Conservation (phyloP, 2,329 filamentous ascomycete species). For the Dactylonectria estremocensis region DNA sequence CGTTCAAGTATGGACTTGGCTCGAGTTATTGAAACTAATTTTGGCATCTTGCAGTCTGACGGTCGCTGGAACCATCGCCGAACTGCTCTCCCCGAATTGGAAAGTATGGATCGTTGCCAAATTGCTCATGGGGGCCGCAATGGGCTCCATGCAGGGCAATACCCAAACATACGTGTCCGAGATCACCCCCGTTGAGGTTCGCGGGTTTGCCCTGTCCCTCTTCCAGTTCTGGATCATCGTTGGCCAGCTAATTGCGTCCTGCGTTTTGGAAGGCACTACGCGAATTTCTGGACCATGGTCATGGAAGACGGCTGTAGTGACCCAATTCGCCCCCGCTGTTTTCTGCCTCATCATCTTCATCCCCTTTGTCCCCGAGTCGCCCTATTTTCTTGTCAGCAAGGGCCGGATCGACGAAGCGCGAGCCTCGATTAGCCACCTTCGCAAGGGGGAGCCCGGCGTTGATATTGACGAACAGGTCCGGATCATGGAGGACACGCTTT, state of each 20-base stretch:
- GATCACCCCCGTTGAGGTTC: background rate
- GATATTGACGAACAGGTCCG: background rate
- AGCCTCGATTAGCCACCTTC: background rate
- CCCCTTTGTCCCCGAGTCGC: constrained; percentile 8
- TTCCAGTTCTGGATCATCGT: constrained; percentile 20
- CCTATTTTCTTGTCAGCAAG: constrained; percentile 1
- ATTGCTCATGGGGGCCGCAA: constrained; percentile 6
- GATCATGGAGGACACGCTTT: background rate
- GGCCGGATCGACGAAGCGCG: background rate
- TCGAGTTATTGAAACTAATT: no score
- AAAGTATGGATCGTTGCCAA: constrained; percentile 17
- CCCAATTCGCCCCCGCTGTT: background rate
- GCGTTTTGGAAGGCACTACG: constrained; percentile 1
- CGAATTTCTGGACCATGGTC: constrained; percentile 1
- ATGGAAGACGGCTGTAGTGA: background rate
- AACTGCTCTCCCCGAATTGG: constrained; percentile 10
- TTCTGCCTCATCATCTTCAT: background rate
- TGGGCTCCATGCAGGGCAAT: constrained; percentile 6
- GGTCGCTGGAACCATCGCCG: background rate
- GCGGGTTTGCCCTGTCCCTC: background rate
- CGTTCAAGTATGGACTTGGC: background rate
- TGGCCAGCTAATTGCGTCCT: background rate
- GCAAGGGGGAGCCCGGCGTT: background rate
- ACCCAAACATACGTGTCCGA: constrained; percentile 7
- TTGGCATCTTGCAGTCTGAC: background rate